Base-by-base conservation (phyloP, 495 filamentous ascomycete species). In the Hyaloscypha finlandica region DNA sequence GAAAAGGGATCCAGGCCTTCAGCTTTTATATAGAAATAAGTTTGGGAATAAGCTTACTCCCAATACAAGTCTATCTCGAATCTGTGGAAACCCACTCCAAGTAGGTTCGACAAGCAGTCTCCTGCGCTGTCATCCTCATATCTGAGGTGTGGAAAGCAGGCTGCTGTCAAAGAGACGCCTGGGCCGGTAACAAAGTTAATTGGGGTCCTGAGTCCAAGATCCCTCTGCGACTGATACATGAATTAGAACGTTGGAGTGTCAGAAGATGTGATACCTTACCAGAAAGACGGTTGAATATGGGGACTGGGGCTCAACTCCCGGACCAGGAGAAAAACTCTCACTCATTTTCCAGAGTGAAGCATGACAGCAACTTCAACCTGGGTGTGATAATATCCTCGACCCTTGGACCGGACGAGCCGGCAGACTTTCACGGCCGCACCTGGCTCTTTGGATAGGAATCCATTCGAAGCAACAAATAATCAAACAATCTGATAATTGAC, bases 61-160 rank as follows among this genome's bases (percentile, higher is more conserved):
- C 88, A 90, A 70, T 88, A 90, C 6, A 89, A 62, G 71, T 90
- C 88, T n/a, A 88, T 72, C 37, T 84, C 73, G 35, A 89, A 81
- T 59, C 84, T 80, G 35, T 81, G 78, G 65, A 85, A 89, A n/a
- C 84, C 86, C 9, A 81, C 75, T 1, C 84, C 80, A 3, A 90
- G 77, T 2, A 90, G 76, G 70, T 88, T 89, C 4, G 86, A 88
- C 20, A 89, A 70, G 71, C 88, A 90, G 70, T 77, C 77, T 19
- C 74, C 76, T 8, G 81, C 81, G 5, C 75, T 74, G 9, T 71
- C 69, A 68, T 79, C 75, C 61, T 84, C 81, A 72, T 84, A 89
- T 29, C 77, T 72, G 20, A 78, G 74, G 67, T 83, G 67, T 11
- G 78, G 74, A 71, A 90, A 90, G 69, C 88, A 90, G 19, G 85